phyloP scores from a whole-genome alignment of 148 eudicot species.

The Tetragonia tetragonoides region DNA sequence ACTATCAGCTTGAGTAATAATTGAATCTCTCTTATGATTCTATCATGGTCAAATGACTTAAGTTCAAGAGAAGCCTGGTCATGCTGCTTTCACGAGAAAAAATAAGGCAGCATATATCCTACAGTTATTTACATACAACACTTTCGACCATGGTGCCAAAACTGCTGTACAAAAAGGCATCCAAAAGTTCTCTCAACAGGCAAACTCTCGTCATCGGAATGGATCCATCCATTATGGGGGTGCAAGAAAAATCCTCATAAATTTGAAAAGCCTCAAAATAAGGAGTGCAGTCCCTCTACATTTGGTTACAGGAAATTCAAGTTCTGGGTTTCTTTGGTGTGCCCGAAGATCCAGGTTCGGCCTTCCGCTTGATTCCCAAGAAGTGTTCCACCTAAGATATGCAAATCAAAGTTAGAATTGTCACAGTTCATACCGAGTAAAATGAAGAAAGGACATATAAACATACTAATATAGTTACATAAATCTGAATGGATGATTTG shows the following conservation, averaged over 20 bases:
- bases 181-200: not conserved
- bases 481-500: not conserved
- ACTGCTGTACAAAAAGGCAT: not conserved
- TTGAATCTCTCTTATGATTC: no score
- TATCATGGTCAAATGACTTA: no score
- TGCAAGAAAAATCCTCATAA: not conserved
- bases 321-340: constrained; percentile 62
- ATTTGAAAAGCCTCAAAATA: not conserved
- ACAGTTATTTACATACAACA: not conserved
- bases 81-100: no score
- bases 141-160: not conserved
- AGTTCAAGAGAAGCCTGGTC: no score
- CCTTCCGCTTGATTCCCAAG: constrained; percentile 82
- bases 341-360: constrained; percentile 43
- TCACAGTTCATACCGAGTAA: not conserved
- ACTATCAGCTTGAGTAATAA: no score
- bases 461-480: no score
- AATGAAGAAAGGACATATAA: not conserved
- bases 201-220: not conserved
- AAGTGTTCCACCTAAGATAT: constrained; percentile 82
- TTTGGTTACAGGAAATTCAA: constrained; percentile 14
- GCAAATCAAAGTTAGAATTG: not conserved
- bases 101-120: not conserved
- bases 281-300: not conserved
- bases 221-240: not conserved